phyloP scores from a whole-genome alignment of 1,284 basidiomycete species.

The Retiboletus flavoniger region DNA sequence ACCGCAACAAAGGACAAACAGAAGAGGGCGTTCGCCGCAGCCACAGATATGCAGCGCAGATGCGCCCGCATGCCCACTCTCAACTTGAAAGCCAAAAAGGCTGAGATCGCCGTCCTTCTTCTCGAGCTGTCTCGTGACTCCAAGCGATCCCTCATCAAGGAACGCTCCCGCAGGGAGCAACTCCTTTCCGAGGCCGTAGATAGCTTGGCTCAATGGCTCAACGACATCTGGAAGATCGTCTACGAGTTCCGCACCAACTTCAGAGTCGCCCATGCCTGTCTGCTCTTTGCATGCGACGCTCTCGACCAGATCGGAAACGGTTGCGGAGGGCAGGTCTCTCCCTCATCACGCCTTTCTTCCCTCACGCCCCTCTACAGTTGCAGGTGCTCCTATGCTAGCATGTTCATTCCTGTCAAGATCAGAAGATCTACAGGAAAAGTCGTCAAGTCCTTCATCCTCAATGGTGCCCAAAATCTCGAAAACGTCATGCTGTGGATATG shows the following conservation, averaged over 20 bases:
- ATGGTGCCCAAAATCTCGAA: constrained; percentile 49
- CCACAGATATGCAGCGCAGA: constrained; percentile 37
- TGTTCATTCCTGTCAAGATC: constrained; percentile 49
- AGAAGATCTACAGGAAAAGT: constrained; percentile 41
- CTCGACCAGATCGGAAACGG: constrained; percentile 44
- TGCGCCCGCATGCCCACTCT: constrained; percentile 46
- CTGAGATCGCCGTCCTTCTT: constrained; percentile 50
- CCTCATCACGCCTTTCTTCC: background rate
- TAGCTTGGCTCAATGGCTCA: constrained; percentile 55
- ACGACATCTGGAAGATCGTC: constrained; percentile 57
- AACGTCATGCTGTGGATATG: constrained; percentile 61
- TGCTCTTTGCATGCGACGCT: constrained; percentile 49
- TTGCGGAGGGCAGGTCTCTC: constrained; percentile 45
- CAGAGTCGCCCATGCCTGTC: constrained; percentile 51
- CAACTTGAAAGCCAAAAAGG: constrained; percentile 51
- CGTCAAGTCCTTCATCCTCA: constrained; percentile 51
- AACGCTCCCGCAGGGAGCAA: constrained; percentile 51
- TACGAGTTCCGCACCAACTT: constrained; percentile 58
- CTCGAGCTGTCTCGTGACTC: constrained; percentile 51
- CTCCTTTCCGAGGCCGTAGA: constrained; percentile 54
- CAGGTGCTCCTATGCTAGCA: constrained; percentile 38
- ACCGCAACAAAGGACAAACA: constrained; percentile 35
- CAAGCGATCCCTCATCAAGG: constrained; percentile 50
- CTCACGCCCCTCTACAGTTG: constrained; percentile 17
- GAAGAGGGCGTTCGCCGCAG: constrained; percentile 35